Percentiles rank a stretch among this genome's conserved stretches.
These are phyloP conservation scores for Intubia oerlemansii DNA, from an alignment of 2,329 filamentous ascomycete genomes.

Conservation along the genomic window DNA sequence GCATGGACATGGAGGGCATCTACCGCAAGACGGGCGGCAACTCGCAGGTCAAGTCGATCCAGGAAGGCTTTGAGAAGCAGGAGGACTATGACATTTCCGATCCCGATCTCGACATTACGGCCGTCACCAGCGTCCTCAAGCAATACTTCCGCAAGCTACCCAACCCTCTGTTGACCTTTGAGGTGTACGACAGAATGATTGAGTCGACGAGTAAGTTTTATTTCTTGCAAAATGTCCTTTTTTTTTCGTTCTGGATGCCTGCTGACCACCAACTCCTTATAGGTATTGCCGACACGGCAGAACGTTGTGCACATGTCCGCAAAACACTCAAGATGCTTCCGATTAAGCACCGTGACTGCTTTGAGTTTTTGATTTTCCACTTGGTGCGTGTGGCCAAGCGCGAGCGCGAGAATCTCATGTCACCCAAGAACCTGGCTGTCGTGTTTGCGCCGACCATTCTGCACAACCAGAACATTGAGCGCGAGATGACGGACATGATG, in stretches of 20 bases:
- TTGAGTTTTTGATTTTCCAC: conserved; percentile 90
- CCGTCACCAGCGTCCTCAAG: conserved; percentile 86
- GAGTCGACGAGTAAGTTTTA: conserved; percentile 48
- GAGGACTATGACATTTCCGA: conserved; percentile 86
- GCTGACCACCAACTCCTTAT: too few species aligned
- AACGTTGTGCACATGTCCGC: conserved; percentile 50
- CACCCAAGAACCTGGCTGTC: conserved; percentile 82
- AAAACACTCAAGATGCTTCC: conserved; percentile 62
- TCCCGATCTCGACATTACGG: conserved; percentile 82
- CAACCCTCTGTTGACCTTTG: conserved; percentile 72
- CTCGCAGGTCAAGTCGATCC: conserved; percentile 73
- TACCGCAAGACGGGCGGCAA: conserved; percentile 94
- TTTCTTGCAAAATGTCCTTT: background rate
- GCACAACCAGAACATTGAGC: conserved; percentile 71
- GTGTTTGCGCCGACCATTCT: conserved; percentile 97
- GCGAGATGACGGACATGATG: conserved; percentile 92
- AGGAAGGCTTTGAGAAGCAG: conserved; percentile 75
- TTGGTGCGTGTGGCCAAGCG: conserved; percentile 66
- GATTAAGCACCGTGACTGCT: conserved; percentile 62
- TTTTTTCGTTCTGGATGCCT: background rate
- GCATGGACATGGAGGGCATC: conserved; percentile 94
- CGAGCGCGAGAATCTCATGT: conserved; percentile 87
- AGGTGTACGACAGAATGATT: conserved; percentile 75
- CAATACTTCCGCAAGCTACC: conserved; percentile 94
- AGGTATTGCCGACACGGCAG: conserved; percentile 43